Conservation (phyloP, 1,284 basidiomycete genomes). For the Grifola frondosa region DNA sequence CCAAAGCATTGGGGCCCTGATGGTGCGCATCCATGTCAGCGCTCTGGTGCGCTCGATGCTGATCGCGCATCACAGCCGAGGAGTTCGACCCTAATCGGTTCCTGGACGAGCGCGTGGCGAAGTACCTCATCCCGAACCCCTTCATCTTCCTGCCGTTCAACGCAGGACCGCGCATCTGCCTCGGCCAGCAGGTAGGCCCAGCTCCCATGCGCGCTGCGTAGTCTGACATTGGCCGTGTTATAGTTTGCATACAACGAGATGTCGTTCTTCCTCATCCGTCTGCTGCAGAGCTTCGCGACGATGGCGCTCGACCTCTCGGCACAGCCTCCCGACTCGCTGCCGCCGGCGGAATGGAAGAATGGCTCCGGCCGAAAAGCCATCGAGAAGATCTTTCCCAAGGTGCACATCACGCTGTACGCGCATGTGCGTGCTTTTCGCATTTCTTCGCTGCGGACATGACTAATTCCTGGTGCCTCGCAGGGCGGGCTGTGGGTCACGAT, state of each 20-base stretch:
- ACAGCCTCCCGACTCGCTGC: constrained; percentile 6
- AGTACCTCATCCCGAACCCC: constrained; percentile 51
- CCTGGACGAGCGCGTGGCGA: constrained; percentile 47
- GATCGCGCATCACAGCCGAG: constrained; percentile 32
- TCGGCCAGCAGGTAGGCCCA: constrained; percentile 49
- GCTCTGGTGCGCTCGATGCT: not conserved
- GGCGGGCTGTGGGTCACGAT: constrained; percentile 25
- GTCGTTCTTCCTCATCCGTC: constrained; percentile 37
- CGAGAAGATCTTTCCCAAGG: constrained; percentile 8
- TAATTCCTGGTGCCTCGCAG: constrained; percentile 2
- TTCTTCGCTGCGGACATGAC: not conserved
- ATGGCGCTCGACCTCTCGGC: constrained; percentile 36
- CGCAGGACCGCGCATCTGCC: constrained; percentile 54
- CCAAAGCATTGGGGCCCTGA: constrained; percentile 25
- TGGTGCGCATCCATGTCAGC: not conserved
- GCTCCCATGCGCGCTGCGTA: not conserved
- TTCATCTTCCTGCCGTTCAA: constrained; percentile 63
- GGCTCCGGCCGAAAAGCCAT: constrained; percentile 1
- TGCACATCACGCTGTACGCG: constrained; percentile 20
- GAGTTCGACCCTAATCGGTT: constrained; percentile 61
- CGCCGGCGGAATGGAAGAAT: constrained; percentile 6
- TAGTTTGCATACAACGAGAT: constrained; percentile 42
- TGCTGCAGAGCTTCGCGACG: constrained; percentile 44
- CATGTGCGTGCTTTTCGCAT: constrained; percentile 34
- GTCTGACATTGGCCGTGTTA: constrained; percentile 7